These are phyloP conservation scores for Coleophoma eucalyptorum DNA, from an alignment of 2,329 filamentous ascomycete species.

Conservation along the genomic window DNA sequence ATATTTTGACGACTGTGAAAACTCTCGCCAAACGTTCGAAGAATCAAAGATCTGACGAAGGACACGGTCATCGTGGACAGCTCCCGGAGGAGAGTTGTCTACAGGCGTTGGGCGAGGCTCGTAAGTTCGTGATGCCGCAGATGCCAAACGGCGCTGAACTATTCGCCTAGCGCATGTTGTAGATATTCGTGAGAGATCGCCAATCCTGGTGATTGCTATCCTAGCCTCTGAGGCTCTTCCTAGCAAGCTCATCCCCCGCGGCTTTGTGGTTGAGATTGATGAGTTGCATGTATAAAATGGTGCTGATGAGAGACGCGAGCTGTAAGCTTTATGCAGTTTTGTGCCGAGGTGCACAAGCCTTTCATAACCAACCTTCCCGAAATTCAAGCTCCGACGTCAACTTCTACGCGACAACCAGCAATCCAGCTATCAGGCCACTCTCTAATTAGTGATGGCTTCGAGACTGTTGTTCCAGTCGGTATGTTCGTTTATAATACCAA, in stretches of 20 bases:
- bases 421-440: slow-evolving; percentile 17
- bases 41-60: slow-evolving; percentile 85
- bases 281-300: neutral
- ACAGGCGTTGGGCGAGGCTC: slow-evolving; percentile 13
- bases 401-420: slow-evolving; percentile 10
- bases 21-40: slow-evolving; percentile 63
- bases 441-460: slow-evolving; percentile 43
- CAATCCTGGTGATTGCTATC: slow-evolving; percentile 23
- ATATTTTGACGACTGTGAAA: slow-evolving; percentile 43
- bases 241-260: neutral
- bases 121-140: slow-evolving; percentile 8
- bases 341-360: slow-evolving; percentile 10
- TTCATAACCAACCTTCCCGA: slow-evolving; percentile 17
- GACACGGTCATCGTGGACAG: slow-evolving; percentile 63
- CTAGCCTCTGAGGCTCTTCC: neutral
- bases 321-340: slow-evolving; percentile 1
- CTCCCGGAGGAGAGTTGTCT: slow-evolving; percentile 17
- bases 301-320: neutral
- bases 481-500: slow-evolving; percentile 18
- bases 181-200: slow-evolving; percentile 42
- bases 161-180: slow-evolving; percentile 38
- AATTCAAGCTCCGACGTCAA: slow-evolving; percentile 10
- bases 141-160: neutral
- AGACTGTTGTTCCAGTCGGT: slow-evolving; percentile 49
- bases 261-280: neutral